Conservation (phyloP, 2,329 filamentous ascomycete species). For the Aspergillaceae sp. region DNA sequence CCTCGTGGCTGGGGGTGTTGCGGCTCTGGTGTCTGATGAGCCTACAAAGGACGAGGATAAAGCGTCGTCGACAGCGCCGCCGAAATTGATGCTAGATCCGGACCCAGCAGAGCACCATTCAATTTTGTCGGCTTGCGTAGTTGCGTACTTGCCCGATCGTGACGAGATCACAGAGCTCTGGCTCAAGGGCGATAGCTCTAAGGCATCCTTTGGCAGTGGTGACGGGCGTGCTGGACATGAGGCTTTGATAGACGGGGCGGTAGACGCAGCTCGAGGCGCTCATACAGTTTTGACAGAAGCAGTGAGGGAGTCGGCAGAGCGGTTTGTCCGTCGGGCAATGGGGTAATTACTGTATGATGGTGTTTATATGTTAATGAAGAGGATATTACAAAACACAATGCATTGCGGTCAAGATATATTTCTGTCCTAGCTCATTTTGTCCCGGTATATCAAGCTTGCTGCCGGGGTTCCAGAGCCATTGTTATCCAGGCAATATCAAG, state of each 20-base stretch:
- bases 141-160: conserved; percentile 75
- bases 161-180: conserved; percentile 93
- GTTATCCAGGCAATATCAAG: no score
- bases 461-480: no score
- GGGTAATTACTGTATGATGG: conserved; percentile 8
- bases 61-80: conserved; percentile 8
- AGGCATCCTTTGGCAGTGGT: conserved; percentile 19
- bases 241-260: conserved; percentile 53
- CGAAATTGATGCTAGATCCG: conserved; percentile 61
- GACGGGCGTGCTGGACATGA: conserved; percentile 38
- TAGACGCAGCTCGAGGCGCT: conserved; percentile 52
- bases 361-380: conserved; percentile 16
- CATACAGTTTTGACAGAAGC: conserved; percentile 54
- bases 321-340: conserved; percentile 19
- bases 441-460: no score
- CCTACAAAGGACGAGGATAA: conserved; percentile 8
- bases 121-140: conserved; percentile 74
- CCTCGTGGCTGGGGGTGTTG: conserved; percentile 78
- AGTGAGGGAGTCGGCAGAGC: conserved; percentile 48
- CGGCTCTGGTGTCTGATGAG: conserved; percentile 57
- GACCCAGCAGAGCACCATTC: conserved; percentile 69
- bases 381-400: conserved; percentile 9
- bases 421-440: no score
- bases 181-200: conserved; percentile 65
- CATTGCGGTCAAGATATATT: no score